These are phyloP conservation scores for Trichophyton mentagrophytes DNA, from an alignment of 2,329 filamentous ascomycete species.

Conservation along the genomic window DNA sequence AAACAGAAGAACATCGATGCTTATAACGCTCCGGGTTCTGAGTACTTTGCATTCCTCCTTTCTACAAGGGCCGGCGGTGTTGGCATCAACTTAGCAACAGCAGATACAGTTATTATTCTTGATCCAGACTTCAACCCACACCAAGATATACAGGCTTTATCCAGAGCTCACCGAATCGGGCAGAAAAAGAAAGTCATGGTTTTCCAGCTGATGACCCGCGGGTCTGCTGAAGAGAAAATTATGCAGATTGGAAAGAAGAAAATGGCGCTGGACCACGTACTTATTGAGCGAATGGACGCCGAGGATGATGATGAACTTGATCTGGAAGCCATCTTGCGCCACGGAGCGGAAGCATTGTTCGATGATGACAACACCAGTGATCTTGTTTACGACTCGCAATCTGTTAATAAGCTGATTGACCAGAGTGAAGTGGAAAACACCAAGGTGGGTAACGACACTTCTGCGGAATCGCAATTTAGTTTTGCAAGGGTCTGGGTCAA, in stretches of 20 bases:
- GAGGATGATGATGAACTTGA: slow-evolving; percentile 70
- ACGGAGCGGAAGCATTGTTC: slow-evolving; percentile 80
- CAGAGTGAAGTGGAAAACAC: slow-evolving; percentile 68
- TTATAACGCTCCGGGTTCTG: slow-evolving; percentile 75
- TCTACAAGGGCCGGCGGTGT: slow-evolving; percentile 93
- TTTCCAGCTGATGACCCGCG: slow-evolving; percentile 84
- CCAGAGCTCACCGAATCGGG: slow-evolving; percentile 87
- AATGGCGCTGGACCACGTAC: slow-evolving; percentile 84
- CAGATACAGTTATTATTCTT: slow-evolving; percentile 94
- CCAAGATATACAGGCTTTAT: slow-evolving; percentile 91
- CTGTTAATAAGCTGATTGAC: slow-evolving; percentile 85
- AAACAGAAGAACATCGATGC: slow-evolving; percentile 92
- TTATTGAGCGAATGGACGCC: slow-evolving; percentile 82
- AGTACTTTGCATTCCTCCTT: slow-evolving; percentile 77
- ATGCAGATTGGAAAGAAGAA: slow-evolving; percentile 93
- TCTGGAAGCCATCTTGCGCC: slow-evolving; percentile 72
- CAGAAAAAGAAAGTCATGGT: slow-evolving; percentile 93
- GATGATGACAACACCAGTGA: slow-evolving; percentile 56
- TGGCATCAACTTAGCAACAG: slow-evolving; percentile 92
- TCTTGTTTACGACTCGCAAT: slow-evolving; percentile 67
- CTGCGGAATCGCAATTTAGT: slow-evolving; percentile 69
- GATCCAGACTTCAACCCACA: slow-evolving; percentile 97
- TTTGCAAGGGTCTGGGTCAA: slow-evolving; percentile 90
- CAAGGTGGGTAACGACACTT: slow-evolving; percentile 48
- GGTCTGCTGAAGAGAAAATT: slow-evolving; percentile 86